Evolutionary conservation across 202 grass and related monocot species (phyloP), one percentile per base, ranked within the genome.

Genomic region (Tripidium arundinaceum): DNA sequence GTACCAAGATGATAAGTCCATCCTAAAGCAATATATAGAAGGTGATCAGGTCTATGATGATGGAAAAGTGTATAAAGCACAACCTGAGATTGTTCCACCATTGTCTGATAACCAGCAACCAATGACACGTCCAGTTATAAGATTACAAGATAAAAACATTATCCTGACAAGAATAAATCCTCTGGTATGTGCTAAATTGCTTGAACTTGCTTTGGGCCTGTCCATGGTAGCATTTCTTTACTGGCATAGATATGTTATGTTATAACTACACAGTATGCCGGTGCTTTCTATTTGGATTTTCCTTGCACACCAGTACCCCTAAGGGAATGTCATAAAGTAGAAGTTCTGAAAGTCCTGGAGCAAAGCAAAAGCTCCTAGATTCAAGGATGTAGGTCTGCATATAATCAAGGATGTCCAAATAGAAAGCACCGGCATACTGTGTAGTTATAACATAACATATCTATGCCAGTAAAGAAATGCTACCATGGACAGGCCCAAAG

Each of bases 81-180:
- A 99, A 67, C 84, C 92, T 60, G 96, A 99, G 75, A 69, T 90
- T 67, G 92, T 99, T 66, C 86, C 88, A 49, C 96, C 88, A 49
- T 91, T 95, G 80, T 93, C 92, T 86, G 92, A 93, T 93, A 91
- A 79, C 65, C 93, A 93, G 81, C 92, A 90, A 77, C 76, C 88
- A 78, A 85, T 99, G 64, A 91, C 84, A 77, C 96, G 96, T 2
- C 96, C 96, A 85, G 47, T 99, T 93, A 95, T 99, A 88, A 89
- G 92, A 86, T 83, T 99, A 80, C 96, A 92, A 74, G 90, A 99
- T 68, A 94, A 86, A 79, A 92, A 89, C 71, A 93, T 95, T 70
- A 91, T 99, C 72, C 83, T 99, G 77, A 99, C 96, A 63, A 92
- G 96, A 68, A 91, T 99, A 89, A 93, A 95, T 83, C 96, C 92